Evolutionary conservation across 2,329 filamentous ascomycete species (phyloP).

Genomic region (Fusarium buharicum): DNA sequence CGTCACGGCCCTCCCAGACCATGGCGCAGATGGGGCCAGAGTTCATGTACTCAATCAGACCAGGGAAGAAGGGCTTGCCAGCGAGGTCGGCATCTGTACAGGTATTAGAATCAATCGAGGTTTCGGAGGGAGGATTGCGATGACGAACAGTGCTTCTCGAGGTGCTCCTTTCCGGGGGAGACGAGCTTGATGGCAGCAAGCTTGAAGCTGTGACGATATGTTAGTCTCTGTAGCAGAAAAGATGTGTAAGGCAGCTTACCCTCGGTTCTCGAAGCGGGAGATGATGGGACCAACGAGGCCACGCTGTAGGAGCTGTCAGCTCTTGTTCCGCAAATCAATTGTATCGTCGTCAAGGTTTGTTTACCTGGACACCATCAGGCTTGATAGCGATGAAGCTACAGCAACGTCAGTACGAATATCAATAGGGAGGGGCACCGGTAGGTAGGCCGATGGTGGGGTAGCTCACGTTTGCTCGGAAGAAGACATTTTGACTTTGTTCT

Average conservation of each 20-base stretch:
- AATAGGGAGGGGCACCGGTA: slow-evolving; percentile 36
- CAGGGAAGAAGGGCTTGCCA: slow-evolving; percentile 96
- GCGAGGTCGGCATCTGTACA: slow-evolving; percentile 80
- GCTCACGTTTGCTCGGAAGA: slow-evolving; percentile 85
- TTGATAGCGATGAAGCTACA: slow-evolving; percentile 99
- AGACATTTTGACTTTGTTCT: slow-evolving; percentile 68
- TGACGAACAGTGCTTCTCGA: slow-evolving; percentile 89
- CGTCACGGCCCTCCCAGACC: slow-evolving; percentile 99
- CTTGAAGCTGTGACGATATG: slow-evolving; percentile 78
- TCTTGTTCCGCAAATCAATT: slow-evolving; percentile 1
- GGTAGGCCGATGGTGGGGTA: slow-evolving; percentile 49
- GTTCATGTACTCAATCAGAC: slow-evolving; percentile 95
- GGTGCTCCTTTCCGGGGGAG: slow-evolving; percentile 89
- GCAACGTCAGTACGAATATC: slow-evolving; percentile 41
- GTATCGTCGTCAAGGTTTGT: slow-evolving; percentile 36
- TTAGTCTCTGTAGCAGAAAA: slow-evolving; percentile 29
- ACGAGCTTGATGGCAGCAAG: slow-evolving; percentile 97
- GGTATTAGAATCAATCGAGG: slow-evolving; percentile 45
- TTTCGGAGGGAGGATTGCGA: slow-evolving; percentile 9
- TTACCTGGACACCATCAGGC: slow-evolving; percentile 98
- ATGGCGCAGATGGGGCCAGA: slow-evolving; percentile 98
- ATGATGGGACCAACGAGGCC: slow-evolving; percentile 98
- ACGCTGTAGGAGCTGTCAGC: slow-evolving; percentile 68
- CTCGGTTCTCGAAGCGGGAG: slow-evolving; percentile 96
- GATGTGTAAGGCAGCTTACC: slow-evolving; percentile 62